These are phyloP conservation scores for Eucalyptus pumila DNA, from an alignment of 345 rosid species.

Conservation along the genomic window DNA sequence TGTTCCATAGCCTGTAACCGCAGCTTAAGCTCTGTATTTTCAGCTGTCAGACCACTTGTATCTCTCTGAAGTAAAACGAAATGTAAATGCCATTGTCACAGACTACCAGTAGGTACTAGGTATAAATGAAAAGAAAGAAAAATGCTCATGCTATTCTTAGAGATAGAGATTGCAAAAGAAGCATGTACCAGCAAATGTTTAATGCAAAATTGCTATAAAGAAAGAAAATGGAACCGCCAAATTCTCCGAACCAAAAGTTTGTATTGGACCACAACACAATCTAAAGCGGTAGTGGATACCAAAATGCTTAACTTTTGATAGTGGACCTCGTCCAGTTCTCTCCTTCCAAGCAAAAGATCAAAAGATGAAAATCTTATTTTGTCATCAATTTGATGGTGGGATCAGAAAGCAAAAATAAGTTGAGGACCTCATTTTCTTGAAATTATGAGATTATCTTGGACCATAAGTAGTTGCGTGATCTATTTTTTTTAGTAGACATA, in stretches of 20 bases:
- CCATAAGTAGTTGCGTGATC: background rate
- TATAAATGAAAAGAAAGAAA: background rate
- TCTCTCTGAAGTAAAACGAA: constrained; percentile 52
- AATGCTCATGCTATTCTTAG: background rate
- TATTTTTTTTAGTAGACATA: background rate
- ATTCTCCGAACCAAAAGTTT: background rate
- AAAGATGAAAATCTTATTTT: background rate
- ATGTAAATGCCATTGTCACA: background rate
- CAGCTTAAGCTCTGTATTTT: constrained; percentile 93
- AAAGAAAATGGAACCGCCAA: background rate
- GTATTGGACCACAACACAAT: background rate
- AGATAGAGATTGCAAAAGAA: background rate
- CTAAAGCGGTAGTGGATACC: background rate
- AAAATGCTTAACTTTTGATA: background rate
- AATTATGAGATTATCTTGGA: background rate
- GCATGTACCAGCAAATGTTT: background rate
- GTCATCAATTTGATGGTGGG: background rate
- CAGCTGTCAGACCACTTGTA: constrained; percentile 64
- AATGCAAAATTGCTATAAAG: background rate
- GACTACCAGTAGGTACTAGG: background rate
- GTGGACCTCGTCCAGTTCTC: background rate
- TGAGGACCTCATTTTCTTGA: background rate
- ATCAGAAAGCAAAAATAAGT: background rate
- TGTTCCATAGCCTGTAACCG: constrained; percentile 94
- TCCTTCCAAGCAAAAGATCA: background rate